These are phyloP conservation scores for Diaporthe aspalathi DNA, from an alignment of 2,329 filamentous ascomycete genomes.

Conservation along the genomic window DNA sequence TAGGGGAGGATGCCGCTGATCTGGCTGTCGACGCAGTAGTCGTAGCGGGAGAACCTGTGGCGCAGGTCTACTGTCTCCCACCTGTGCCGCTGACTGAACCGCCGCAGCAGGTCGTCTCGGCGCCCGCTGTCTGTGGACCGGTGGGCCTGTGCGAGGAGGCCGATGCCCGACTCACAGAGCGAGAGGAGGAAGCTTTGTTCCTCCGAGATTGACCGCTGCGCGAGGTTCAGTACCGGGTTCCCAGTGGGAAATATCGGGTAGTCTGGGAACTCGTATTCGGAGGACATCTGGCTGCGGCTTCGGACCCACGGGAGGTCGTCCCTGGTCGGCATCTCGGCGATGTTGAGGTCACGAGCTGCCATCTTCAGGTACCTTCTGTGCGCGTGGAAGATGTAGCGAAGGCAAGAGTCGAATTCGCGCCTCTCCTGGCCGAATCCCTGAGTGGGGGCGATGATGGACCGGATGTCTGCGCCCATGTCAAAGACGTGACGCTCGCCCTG, in stretches of 20 bases:
- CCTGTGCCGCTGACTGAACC: not conserved
- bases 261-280: not conserved
- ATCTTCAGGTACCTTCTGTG: not conserved
- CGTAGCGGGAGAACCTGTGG: not conserved
- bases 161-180: slow-evolving; percentile 19
- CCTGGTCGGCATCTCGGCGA: not conserved
- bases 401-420: not conserved
- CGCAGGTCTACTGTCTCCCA: slow-evolving; percentile 2
- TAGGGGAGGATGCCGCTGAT: too few species aligned
- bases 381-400: slow-evolving; percentile 26
- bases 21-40: not conserved
- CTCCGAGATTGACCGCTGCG: not conserved
- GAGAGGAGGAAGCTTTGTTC: slow-evolving; percentile 23
- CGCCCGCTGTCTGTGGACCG: not conserved
- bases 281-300: fast-evolving
- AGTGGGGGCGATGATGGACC: not conserved
- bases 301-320: not conserved
- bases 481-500: not conserved
- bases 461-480: not conserved
- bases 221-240: not conserved
- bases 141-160: not conserved
- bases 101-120: not conserved
- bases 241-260: not conserved
- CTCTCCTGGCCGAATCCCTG: fast-evolving
- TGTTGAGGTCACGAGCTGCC: not conserved